Conservation (phyloP, 208 protist genomes). For the Crithidia brevicula region DNA sequence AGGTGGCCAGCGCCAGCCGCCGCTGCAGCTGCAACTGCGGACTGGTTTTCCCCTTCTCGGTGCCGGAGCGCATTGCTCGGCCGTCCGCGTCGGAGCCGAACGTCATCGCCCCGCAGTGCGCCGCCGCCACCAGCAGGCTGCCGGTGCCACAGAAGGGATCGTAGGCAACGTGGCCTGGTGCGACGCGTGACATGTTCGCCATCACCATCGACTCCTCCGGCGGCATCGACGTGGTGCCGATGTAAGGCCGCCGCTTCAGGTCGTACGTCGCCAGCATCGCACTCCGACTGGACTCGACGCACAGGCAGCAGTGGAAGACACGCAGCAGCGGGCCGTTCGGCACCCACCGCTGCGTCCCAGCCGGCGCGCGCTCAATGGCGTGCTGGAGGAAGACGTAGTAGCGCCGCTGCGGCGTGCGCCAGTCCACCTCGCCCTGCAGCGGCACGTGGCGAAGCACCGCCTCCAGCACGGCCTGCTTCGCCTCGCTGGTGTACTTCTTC, state of each 20-base stretch:
- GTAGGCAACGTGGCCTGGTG: conserved; percentile 57
- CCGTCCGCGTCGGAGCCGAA: conserved; percentile 93
- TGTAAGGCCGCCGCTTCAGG: conserved; percentile 88
- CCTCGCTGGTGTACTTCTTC: conserved; percentile 55
- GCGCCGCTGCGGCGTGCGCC: conserved; percentile 25
- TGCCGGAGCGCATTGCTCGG: conserved; percentile 79
- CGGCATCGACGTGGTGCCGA: conserved; percentile 97
- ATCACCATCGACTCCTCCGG: conserved; percentile 93
- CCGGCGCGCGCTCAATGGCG: conserved; percentile 37
- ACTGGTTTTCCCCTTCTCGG: conserved; percentile 48
- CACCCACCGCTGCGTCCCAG: conserved; percentile 39
- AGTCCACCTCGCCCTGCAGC: conserved; percentile 26
- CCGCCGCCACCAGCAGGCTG: conserved; percentile 85
- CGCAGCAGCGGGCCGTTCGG: conserved; percentile 48
- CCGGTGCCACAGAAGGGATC: conserved; percentile 96
- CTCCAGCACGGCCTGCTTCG: conserved; percentile 53
- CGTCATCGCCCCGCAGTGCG: conserved; percentile 85
- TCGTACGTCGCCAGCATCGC: conserved; percentile 73
- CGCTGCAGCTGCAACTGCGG: conserved; percentile 78
- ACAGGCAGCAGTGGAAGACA: conserved; percentile 51
- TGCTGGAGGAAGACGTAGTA: conserved; percentile 74
- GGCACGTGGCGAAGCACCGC: conserved; percentile 31
- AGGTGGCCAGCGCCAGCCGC: conserved; percentile 45
- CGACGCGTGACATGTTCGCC: conserved; percentile 87
- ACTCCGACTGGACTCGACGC: conserved; percentile 43